phyloP scores from a whole-genome alignment of 768 basidiomycete species.

The Rhizopogon roseolus region DNA sequence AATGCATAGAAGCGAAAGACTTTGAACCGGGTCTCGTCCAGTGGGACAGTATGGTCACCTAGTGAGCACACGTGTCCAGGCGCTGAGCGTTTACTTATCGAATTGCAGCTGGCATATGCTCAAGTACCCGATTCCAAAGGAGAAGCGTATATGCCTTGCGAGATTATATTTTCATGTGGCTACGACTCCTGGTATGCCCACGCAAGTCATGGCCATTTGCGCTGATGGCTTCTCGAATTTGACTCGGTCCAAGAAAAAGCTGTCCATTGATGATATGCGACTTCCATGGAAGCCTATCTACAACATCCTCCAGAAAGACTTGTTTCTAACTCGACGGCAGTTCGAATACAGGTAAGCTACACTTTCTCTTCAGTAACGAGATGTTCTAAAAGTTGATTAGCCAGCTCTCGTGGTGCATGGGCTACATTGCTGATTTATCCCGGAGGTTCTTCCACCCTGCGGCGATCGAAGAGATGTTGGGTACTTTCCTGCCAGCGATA shows the following conservation, averaged over 20 bases:
- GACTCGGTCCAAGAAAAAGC: conserved; percentile 66
- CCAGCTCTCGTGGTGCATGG: conserved; percentile 76
- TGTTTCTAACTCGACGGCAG: conserved; percentile 73
- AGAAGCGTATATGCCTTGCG: conserved; percentile 66
- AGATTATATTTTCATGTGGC: conserved; percentile 77
- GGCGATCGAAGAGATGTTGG: conserved; percentile 82
- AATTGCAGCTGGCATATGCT: conserved; percentile 67
- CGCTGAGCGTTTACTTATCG: conserved; percentile 12
- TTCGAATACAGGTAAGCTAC: conserved; percentile 69
- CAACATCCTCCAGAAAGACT: conserved; percentile 61
- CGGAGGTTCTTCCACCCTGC: conserved; percentile 88
- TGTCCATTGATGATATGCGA: conserved; percentile 72
- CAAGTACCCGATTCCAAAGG: conserved; percentile 83
- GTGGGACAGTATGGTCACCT: conserved; percentile 73
- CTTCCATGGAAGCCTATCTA: conserved; percentile 82
- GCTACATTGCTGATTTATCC: conserved; percentile 58
- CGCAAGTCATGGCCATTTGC: conserved; percentile 60
- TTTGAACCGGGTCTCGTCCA: conserved; percentile 77
- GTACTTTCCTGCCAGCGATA: conserved; percentile 75
- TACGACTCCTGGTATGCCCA: conserved; percentile 73
- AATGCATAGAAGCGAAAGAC: conserved; percentile 76
- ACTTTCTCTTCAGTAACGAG: background rate
- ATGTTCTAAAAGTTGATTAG: conserved; percentile 26
- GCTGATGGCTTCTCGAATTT: conserved; percentile 58
- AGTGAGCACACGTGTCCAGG: conserved; percentile 41